Evolutionary conservation across 2,329 filamentous ascomycete species (phyloP), one percentile per base, ranked within the genome.

Genomic region (Fusarium annulatum): DNA sequence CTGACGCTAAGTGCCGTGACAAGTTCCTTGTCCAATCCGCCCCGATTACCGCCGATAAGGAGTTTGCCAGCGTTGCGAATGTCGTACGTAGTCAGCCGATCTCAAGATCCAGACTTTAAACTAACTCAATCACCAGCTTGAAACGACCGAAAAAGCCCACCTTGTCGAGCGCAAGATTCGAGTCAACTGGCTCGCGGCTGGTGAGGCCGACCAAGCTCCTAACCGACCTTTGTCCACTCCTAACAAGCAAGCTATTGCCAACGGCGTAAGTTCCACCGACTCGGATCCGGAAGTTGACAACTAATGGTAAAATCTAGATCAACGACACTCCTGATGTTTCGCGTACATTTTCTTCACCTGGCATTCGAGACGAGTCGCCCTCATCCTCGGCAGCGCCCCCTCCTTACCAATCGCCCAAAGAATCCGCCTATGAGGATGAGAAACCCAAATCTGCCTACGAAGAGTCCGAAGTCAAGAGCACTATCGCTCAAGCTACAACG

Each of bases 11-110:
- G 83, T 99, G 96, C 86, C 93, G 94, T 83, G 96, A 98, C 88
- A 98, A 98, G 86, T 98, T 98, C 84, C 90, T 98, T 61, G 96
- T 98, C 41, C 96, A 98, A 85, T 97, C 95, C 33, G 94, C 97
- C 55, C 88, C 91, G 58, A 93, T 98, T 75, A 92, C 92, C 28
- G 88, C 91, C 72, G 94, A 97, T 80, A 94, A 95, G 85, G 94
- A 97, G 79, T 94, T 94, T 78, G 87, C 88, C 67, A 97, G 93
- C 80, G 91, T 97, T 71, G 88, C 92, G 55, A 89, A 93, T 51
- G 94, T 98, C 79, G 94, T 97, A 88, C 78, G 92, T 83, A 42
- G 19, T 19, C 19, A 52, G n/a, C 19, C 23, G 16, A 11, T 38
- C 23, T 28, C 34, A 23, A 18, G 21, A 26, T 21, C 21, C 34